Evolutionary conservation across 2,329 filamentous ascomycete species (phyloP).

Genomic region (Fusarium sp.): DNA sequence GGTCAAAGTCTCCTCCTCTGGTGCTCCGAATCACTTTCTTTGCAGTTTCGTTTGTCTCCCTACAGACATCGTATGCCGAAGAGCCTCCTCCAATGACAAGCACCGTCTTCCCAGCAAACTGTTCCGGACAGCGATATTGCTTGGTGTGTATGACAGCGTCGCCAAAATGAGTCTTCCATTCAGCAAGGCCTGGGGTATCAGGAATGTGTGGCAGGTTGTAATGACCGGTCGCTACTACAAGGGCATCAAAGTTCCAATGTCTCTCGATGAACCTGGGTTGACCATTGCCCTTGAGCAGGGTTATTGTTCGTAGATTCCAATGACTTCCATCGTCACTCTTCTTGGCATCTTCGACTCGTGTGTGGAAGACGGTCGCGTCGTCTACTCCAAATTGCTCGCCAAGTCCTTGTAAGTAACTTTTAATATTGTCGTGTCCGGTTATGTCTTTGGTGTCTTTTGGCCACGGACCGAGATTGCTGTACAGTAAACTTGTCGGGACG

Average conservation of each 20-base stretch:
- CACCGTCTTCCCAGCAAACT: constrained; percentile 62
- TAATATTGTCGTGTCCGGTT: constrained; percentile 64
- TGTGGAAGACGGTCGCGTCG: constrained; percentile 62
- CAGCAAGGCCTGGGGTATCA: constrained; percentile 64
- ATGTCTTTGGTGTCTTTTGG: constrained; percentile 67
- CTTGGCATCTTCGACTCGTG: constrained; percentile 61
- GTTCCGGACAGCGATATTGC: constrained; percentile 70
- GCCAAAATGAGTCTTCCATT: constrained; percentile 65
- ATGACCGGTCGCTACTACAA: constrained; percentile 73
- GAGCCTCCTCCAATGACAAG: constrained; percentile 64
- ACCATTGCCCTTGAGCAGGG: constrained; percentile 46
- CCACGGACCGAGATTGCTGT: constrained; percentile 59
- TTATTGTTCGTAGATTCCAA: constrained; percentile 63
- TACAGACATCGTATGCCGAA: constrained; percentile 55
- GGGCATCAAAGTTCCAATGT: constrained; percentile 64
- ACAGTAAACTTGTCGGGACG: constrained; percentile 68
- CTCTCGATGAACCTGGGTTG: constrained; percentile 44
- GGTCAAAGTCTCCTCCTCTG: constrained; percentile 66
- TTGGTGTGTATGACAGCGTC: constrained; percentile 72
- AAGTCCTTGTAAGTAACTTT: constrained; percentile 69
- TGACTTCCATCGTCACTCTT: constrained; percentile 54
- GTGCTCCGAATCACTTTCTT: constrained; percentile 60
- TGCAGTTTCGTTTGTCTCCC: constrained; percentile 51
- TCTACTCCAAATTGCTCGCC: constrained; percentile 60
- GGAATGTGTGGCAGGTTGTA: constrained; percentile 72